Percentiles rank a stretch among this genome's conserved stretches.
These are phyloP conservation scores for Microbotryum intermedium DNA, from an alignment of 1,284 basidiomycete species.

Conservation along the genomic window DNA sequence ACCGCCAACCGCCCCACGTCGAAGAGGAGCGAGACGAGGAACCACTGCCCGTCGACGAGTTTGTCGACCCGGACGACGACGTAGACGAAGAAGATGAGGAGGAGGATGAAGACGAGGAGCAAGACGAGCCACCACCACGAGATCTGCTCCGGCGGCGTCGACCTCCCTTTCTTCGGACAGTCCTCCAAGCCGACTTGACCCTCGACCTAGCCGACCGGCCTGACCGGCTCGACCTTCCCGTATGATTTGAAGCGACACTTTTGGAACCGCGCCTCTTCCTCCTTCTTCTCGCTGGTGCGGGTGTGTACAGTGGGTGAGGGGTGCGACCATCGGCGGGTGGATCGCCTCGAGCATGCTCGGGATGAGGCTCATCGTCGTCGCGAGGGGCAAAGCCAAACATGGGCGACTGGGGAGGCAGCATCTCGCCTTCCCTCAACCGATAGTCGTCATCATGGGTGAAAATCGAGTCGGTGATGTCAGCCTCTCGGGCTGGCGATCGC, in stretches of 20 bases:
- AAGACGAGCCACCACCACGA: conserved; percentile 6
- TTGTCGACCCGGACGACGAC: conserved; percentile 15
- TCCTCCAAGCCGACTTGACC: conserved; percentile 22
- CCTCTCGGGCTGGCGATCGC: not conserved
- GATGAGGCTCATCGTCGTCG: conserved; percentile 21
- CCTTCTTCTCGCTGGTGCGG: conserved; percentile 7
- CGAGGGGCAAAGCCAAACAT: conserved; percentile 15
- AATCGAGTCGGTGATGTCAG: conserved; percentile 6
- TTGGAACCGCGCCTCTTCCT: conserved; percentile 10
- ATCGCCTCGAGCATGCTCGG: conserved; percentile 8
- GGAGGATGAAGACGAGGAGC: conserved; percentile 16
- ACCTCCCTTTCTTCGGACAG: conserved; percentile 6
- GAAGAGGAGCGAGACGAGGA: conserved; percentile 23
- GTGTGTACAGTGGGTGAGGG: conserved; percentile 29
- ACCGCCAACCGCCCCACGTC: conserved; percentile 32
- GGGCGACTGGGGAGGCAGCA: not conserved
- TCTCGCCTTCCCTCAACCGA: not conserved
- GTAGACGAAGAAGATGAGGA: conserved; percentile 15
- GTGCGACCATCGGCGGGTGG: conserved; percentile 1
- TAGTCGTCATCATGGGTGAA: conserved; percentile 1
- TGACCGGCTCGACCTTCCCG: conserved; percentile 18
- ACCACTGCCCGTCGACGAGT: conserved; percentile 13
- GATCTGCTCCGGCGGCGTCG: conserved; percentile 1
- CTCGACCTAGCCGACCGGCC: conserved; percentile 21
- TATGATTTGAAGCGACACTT: conserved; percentile 22